Conservation (phyloP, 768 basidiomycete species). For the Panus rudis region DNA sequence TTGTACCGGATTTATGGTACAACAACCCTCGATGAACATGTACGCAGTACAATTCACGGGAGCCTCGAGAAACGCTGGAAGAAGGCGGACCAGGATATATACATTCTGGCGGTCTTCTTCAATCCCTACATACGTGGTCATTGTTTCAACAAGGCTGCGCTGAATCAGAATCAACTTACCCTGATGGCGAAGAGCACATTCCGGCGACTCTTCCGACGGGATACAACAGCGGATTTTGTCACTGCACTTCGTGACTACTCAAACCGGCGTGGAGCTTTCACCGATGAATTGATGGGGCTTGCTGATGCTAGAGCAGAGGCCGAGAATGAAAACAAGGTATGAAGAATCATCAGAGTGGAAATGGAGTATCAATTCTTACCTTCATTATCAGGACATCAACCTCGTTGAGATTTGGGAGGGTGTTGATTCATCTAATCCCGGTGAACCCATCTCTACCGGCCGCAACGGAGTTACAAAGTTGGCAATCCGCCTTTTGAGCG, state of each 20-base stretch:
- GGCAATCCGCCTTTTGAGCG: slow-evolving; percentile 7
- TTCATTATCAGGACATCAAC: neutral
- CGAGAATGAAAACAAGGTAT: slow-evolving; percentile 12
- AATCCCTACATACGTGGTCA: slow-evolving; percentile 12
- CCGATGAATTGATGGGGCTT: slow-evolving; percentile 6
- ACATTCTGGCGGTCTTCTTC: slow-evolving; percentile 14
- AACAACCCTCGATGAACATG: neutral
- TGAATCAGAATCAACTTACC: neutral
- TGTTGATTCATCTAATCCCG: neutral
- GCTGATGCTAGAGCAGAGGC: neutral
- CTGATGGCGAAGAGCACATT: slow-evolving; percentile 9
- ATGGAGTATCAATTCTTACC: neutral
- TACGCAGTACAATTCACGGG: neutral
- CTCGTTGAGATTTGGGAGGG: neutral
- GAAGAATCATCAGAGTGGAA: neutral
- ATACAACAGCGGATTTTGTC: slow-evolving; percentile 1
- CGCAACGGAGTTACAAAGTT: slow-evolving; percentile 1
- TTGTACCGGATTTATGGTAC: slow-evolving; percentile 13
- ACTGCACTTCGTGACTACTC: slow-evolving; percentile 7
- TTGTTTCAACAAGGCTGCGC: slow-evolving; percentile 1
- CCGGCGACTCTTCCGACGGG: slow-evolving; percentile 3
- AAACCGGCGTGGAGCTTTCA: slow-evolving; percentile 1
- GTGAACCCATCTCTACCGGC: neutral
- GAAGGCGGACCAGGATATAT: slow-evolving; percentile 17
- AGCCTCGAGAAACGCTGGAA: slow-evolving; percentile 18